These are phyloP conservation scores for Priceomyces carsonii DNA, from an alignment of 805 yeast species.

Conservation along the genomic window DNA sequence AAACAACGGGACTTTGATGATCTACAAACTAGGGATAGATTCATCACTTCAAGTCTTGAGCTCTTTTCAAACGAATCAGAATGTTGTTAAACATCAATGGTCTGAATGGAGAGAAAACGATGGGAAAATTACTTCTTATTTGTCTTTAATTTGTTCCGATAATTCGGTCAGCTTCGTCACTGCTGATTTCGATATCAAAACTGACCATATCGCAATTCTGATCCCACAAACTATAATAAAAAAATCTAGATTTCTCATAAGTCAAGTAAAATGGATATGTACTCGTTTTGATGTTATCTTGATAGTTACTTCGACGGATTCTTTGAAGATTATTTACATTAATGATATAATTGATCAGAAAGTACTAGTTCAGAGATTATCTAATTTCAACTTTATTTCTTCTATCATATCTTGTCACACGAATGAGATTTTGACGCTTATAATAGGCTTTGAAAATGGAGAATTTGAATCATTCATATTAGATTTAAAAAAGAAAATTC, in stretches of 20 bases:
- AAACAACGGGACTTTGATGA: constrained; percentile 2
- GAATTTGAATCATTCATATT: constrained; percentile 15
- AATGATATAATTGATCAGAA: not conserved
- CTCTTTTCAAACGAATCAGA: not conserved
- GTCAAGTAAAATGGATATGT: constrained; percentile 5
- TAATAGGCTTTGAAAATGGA: constrained; percentile 21
- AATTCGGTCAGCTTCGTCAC: constrained; percentile 6
- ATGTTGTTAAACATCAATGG: constrained; percentile 12
- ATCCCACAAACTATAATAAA: constrained; percentile 1
- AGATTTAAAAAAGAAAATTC: constrained; percentile 2
- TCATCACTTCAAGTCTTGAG: not conserved
- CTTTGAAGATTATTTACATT: constrained; percentile 3
- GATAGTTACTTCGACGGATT: constrained; percentile 4
- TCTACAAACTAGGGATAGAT: constrained; percentile 3
- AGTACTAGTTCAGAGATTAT: not conserved
- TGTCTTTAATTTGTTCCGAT: constrained; percentile 5
- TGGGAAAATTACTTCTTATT: constrained; percentile 1
- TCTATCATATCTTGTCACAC: constrained; percentile 5
- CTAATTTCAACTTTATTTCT: constrained; percentile 1
- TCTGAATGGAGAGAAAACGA: constrained; percentile 11
- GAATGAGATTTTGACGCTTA: constrained; percentile 7
- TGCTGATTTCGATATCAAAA: constrained; percentile 1
- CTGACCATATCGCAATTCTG: not conserved
- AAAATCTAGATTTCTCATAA: constrained; percentile 9
- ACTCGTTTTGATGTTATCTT: not conserved